phyloP scores from a whole-genome alignment of 2,329 filamentous ascomycete genomes.

The Fusarium haematococcum region DNA sequence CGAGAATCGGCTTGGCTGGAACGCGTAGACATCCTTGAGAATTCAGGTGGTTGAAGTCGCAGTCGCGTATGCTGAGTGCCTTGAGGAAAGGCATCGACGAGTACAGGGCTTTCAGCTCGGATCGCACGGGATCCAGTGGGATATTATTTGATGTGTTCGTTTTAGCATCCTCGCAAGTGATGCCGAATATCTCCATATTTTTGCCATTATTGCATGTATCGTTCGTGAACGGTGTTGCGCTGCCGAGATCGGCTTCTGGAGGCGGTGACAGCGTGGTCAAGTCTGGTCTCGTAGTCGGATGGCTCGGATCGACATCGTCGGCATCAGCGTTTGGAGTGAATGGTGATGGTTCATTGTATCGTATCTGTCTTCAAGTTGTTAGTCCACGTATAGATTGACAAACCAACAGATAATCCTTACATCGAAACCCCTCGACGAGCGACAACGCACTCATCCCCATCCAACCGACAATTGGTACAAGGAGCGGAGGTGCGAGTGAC shows the following conservation, averaged over 20 bases:
- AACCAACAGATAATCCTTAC: not conserved
- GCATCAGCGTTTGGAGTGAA: not conserved
- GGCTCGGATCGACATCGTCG: conserved; percentile 8
- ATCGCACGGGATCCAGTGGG: conserved; percentile 11
- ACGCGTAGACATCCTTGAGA: conserved; percentile 33
- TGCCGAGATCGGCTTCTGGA: not conserved
- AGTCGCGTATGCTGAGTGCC: conserved; percentile 28
- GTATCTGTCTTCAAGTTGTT: not conserved
- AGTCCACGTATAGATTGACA: not conserved
- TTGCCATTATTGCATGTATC: not conserved
- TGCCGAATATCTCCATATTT: not conserved
- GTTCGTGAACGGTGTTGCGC: not conserved
- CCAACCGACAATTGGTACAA: conserved; percentile 39
- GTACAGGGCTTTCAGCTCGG: conserved; percentile 34
- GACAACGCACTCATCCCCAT: conserved; percentile 31
- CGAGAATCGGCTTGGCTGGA: conserved; percentile 33
- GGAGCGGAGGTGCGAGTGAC: conserved; percentile 35
- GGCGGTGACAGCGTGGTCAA: conserved; percentile 15
- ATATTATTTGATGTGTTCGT: not conserved
- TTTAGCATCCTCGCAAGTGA: not conserved
- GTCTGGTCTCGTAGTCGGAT: conserved; percentile 2
- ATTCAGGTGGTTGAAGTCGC: conserved; percentile 24
- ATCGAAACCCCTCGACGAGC: conserved; percentile 20
- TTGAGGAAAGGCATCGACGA: conserved; percentile 33
- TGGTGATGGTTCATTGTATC: not conserved